These are phyloP conservation scores for Podospora pseudopauciseta DNA, from an alignment of 495 filamentous ascomycete species.

Conservation along the genomic window DNA sequence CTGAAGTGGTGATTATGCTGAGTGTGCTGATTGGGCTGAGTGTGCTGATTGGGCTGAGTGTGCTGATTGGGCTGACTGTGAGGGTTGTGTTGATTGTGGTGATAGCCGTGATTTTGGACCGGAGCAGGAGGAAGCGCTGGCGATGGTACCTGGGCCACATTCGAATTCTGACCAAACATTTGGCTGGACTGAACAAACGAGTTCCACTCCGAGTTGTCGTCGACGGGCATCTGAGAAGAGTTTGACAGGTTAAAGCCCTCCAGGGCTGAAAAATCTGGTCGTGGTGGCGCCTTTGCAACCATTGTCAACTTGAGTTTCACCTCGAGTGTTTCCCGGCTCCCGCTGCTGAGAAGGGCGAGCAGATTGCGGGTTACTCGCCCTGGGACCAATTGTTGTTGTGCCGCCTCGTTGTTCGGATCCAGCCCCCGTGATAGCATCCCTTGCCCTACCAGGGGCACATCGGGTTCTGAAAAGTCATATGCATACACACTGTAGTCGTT, in stretches of 20 bases:
- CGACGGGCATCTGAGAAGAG: conserved; percentile 35
- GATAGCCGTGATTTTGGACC: conserved; percentile 3
- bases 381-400: conserved; percentile 71
- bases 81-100: neutral
- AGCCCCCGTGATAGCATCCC: conserved; percentile 91
- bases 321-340: conserved; percentile 84
- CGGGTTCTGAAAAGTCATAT: conserved; percentile 92
- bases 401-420: conserved; percentile 43
- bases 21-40: too few relatives aligned
- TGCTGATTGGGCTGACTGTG: too few relatives aligned
- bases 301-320: conserved; percentile 87
- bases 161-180: conserved; percentile 32
- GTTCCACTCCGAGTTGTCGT: conserved; percentile 48
- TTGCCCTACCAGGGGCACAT: conserved; percentile 89
- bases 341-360: conserved; percentile 76
- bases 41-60: too few relatives aligned
- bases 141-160: conserved; percentile 27
- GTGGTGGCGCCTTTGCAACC: conserved; percentile 64
- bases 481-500: conserved; percentile 96
- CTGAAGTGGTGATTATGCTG: conserved; percentile 11
- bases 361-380: conserved; percentile 85
- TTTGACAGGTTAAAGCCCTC: conserved; percentile 24
- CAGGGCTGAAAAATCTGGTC: conserved; percentile 35
- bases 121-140: conserved; percentile 30
- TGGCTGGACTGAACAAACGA: conserved; percentile 45